A percentile compares a stretch with the other conserved stretches of the same genome.
These are phyloP conservation scores for Tagetes patula DNA, from an alignment of 129 eudicot species.

Conservation along the genomic window DNA sequence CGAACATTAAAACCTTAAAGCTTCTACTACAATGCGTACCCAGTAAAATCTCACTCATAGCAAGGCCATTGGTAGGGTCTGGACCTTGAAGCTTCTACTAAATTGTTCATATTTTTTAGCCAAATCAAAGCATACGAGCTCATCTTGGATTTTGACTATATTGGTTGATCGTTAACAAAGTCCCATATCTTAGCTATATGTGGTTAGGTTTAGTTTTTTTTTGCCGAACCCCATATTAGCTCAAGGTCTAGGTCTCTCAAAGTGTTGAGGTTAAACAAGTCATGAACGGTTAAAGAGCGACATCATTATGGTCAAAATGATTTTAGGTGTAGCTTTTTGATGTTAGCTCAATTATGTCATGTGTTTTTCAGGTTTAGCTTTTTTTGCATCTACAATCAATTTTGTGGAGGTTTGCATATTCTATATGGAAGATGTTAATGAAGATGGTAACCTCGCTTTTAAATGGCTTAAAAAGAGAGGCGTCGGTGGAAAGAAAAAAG, in stretches of 20 bases:
- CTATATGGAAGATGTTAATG: conserved; percentile 31
- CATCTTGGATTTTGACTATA: background rate
- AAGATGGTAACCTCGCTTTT: conserved; percentile 47
- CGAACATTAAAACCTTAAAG: background rate
- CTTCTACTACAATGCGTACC: background rate
- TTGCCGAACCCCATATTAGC: background rate
- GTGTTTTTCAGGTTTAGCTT: conserved; percentile 40
- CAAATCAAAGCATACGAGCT: background rate
- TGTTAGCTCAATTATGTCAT: conserved; percentile 26
- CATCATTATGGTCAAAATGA: conserved; percentile 22
- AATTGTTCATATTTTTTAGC: background rate
- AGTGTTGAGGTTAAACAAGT: background rate
- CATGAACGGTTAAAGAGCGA: conserved; percentile 8
- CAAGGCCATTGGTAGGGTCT: too few species aligned
- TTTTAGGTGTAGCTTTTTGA: conserved; percentile 14
- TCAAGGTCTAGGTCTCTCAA: background rate
- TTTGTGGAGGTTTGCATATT: conserved; percentile 29
- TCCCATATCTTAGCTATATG: background rate
- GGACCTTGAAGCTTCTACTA: background rate
- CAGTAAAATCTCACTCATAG: too few species aligned
- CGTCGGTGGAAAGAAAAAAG: conserved; percentile 45
- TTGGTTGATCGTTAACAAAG: background rate
- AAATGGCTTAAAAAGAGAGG: conserved; percentile 73
- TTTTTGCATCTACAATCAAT: conserved; percentile 20
- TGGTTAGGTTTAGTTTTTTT: background rate